Percentiles rank a stretch among this genome's conserved stretches.
These are phyloP conservation scores for Schwanniomyces pseudopolymorphus DNA, from an alignment of 805 yeast species.

Conservation along the genomic window DNA sequence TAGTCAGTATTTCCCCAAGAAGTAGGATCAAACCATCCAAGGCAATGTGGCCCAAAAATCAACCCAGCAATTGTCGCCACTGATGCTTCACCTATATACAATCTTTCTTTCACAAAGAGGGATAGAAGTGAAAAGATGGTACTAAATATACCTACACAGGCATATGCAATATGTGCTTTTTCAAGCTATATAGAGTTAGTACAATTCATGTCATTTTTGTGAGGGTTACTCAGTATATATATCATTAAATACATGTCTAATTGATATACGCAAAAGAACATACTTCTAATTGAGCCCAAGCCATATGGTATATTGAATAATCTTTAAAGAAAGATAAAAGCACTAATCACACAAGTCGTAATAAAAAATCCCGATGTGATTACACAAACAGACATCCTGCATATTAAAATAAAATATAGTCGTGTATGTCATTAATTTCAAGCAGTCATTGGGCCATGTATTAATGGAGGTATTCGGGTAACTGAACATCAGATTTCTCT, in stretches of 20 bases:
- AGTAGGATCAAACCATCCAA: slow-evolving; percentile 79
- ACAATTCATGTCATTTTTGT: background rate
- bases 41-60: slow-evolving; percentile 84
- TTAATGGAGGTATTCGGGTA: background rate
- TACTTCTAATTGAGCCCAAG: slow-evolving; percentile 37
- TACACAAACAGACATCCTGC: background rate
- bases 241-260: too few species aligned
- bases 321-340: background rate
- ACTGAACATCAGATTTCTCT: background rate
- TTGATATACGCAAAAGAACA: too few species aligned
- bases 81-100: slow-evolving; percentile 89
- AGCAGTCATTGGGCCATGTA: background rate
- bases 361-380: background rate
- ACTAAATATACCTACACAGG: slow-evolving; percentile 80
- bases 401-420: background rate
- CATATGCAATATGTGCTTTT: slow-evolving; percentile 82
- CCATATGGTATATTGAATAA: slow-evolving; percentile 12
- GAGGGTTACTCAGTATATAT: too few species aligned
- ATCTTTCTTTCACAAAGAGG: slow-evolving; percentile 74
- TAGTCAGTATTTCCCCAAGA: slow-evolving; percentile 84
- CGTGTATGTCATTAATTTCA: background rate
- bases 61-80: slow-evolving; percentile 84
- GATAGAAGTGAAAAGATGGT: slow-evolving; percentile 80
- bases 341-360: background rate
- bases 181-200: slow-evolving; percentile 33